Evolutionary conservation across 352 stramenopile species (phyloP).

Genomic region (Pythium aquatile): DNA sequence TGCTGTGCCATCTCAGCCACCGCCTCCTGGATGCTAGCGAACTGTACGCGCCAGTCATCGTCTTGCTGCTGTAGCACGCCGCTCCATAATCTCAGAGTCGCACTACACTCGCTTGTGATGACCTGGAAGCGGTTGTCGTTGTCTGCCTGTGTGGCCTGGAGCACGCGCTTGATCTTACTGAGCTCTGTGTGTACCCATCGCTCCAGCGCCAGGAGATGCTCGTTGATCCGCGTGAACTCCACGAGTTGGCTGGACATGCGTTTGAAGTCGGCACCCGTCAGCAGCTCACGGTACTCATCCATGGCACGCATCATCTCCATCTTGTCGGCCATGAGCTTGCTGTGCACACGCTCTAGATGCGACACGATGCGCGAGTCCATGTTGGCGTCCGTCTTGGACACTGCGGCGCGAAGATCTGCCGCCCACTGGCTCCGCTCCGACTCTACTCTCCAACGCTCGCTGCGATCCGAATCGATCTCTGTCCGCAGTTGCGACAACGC

Average conservation of each 20-base stretch:
- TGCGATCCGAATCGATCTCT: constrained; percentile 60
- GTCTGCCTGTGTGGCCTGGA: constrained; percentile 40
- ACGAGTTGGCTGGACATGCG: constrained; percentile 46
- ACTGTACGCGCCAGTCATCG: constrained; percentile 29
- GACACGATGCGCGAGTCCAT: constrained; percentile 41
- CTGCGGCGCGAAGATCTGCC: constrained; percentile 26
- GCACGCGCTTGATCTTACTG: constrained; percentile 44
- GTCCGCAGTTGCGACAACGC: constrained; percentile 42
- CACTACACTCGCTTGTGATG: constrained; percentile 35
- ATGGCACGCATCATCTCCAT: constrained; percentile 47
- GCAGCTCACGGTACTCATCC: constrained; percentile 52
- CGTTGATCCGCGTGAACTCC: constrained; percentile 54
- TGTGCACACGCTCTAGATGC: constrained; percentile 46
- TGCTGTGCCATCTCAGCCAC: constrained; percentile 32
- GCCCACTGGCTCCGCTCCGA: constrained; percentile 34
- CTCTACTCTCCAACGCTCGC: constrained; percentile 42
- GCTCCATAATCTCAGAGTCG: constrained; percentile 32
- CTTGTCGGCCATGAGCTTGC: constrained; percentile 46
- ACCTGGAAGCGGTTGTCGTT: constrained; percentile 39
- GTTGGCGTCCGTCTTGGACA: constrained; percentile 38
- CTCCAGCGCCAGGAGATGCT: constrained; percentile 58
- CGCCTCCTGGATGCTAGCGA: constrained; percentile 33
- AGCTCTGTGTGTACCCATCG: constrained; percentile 57
- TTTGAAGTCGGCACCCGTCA: constrained; percentile 46
- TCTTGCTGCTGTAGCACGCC: constrained; percentile 35